Conservation (phyloP, 2,329 filamentous ascomycete species). For the Monosporascus sp. region DNA sequence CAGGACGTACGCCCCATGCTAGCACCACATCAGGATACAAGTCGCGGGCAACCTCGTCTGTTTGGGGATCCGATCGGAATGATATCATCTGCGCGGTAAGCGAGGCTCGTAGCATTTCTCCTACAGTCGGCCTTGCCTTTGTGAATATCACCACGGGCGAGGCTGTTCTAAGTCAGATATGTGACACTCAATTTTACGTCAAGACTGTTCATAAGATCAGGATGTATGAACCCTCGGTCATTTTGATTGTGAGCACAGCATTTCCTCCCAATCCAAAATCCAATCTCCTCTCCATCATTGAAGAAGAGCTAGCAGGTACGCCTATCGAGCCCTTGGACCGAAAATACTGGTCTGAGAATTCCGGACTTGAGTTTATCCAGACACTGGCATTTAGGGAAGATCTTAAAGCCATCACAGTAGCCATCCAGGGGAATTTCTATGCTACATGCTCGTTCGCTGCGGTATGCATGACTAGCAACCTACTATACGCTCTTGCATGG, state of each 20-base stretch:
- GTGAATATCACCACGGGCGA: conserved; percentile 83
- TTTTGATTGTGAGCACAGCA: conserved; percentile 72
- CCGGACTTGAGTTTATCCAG: conserved; percentile 72
- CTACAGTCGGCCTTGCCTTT: conserved; percentile 79
- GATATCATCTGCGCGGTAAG: conserved; percentile 83
- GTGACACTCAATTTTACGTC: conserved; percentile 87
- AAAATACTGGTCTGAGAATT: conserved; percentile 75
- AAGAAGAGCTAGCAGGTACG: conserved; percentile 63
- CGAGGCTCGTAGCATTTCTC: conserved; percentile 81
- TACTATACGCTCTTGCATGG: not conserved
- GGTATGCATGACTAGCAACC: conserved; percentile 43
- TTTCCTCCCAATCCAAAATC: conserved; percentile 61
- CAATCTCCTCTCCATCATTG: conserved; percentile 67
- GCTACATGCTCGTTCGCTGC: conserved; percentile 81
- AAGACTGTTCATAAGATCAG: conserved; percentile 82
- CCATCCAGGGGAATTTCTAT: conserved; percentile 78
- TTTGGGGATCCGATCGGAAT: conserved; percentile 50
- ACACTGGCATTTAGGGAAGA: conserved; percentile 76
- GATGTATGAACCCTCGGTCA: conserved; percentile 72
- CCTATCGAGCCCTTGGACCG: conserved; percentile 64
- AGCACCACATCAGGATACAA: conserved; percentile 41
- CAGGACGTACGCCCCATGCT: conserved; percentile 17
- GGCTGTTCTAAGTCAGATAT: conserved; percentile 82
- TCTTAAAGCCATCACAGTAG: conserved; percentile 72
- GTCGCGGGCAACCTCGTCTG: conserved; percentile 35